Evolutionary conservation across 306 rosid species (phyloP), one percentile per base, ranked within the genome.

Genomic region (Comarum palustre): DNA sequence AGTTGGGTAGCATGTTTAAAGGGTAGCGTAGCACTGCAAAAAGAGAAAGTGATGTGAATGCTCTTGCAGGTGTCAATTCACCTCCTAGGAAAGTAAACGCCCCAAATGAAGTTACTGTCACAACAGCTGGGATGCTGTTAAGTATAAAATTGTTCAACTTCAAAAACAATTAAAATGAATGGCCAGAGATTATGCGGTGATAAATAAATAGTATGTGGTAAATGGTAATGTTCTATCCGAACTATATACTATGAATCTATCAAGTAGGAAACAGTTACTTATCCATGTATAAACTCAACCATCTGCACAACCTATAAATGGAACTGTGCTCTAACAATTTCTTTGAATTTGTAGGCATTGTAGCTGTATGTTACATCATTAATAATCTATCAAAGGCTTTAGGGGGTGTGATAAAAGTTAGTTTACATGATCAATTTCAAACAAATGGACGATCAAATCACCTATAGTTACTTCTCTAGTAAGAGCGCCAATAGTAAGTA

Each of bases 1-100:
- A 78, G 77, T 76, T 89, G 68, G 96, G 97, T 41, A 90, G 90
- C 90, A 83, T 89, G 83, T 68, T 84, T 77, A 93, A 75, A 75
- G 98, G 98, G 82, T 24, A 75, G 41, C 93, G 89, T 78, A 93
- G 73, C 73, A 93, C 82, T 2, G 98, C 74, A 68, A 90, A 93
- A 32, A 93, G 86, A 51, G 98, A 89, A 38, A 90, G 86, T 36
- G 98, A 90, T 63, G 98, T 90, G 74, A 93, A 93, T 58, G 98
- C 97, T 68, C 90, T 87, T 52, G 98, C 83, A 59, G 98, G 97
- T 67, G 98, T 90, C 81, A 93, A 75, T 25, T 90, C 81, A 51
- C 97, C 97, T 48, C 98, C 98, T 78, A 89, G 89, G 78, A 89
- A 74, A 66, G 93, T 89, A 82, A 93, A 93, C 75, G 71, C 50